A percentile compares a stretch with the other conserved stretches of the same genome.
These are phyloP conservation scores for Anacardium occidentale DNA, from an alignment of 345 rosid genomes.

Conservation along the genomic window DNA sequence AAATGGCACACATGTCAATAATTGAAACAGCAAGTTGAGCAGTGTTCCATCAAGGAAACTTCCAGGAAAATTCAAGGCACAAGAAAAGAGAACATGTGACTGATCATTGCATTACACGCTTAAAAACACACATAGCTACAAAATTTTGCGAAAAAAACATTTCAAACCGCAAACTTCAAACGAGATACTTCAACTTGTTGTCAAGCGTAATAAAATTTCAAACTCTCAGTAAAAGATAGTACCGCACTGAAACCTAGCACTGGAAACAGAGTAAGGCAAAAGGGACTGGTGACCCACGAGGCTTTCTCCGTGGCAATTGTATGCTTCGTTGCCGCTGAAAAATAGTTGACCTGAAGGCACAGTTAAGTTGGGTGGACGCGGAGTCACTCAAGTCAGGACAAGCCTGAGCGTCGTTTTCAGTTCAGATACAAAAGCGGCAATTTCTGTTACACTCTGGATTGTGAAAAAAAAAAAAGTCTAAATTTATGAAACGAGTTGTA, in stretches of 20 bases:
- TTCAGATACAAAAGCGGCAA: no score
- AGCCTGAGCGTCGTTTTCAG: no score
- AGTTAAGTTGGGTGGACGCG: background rate
- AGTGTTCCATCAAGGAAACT: constrained; percentile 5
- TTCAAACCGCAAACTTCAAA: background rate
- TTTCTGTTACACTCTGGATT: no score
- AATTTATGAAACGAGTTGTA: no score
- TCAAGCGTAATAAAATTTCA: background rate
- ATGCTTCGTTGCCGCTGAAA: constrained; percentile 13
- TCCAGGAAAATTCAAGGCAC: constrained; percentile 16
- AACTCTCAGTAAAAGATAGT: background rate
- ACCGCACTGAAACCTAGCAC: background rate
- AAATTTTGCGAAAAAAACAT: background rate
- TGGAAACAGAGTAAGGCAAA: background rate
- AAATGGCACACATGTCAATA: background rate
- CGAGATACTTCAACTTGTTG: background rate
- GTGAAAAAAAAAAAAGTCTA: no score
- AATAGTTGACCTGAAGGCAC: background rate
- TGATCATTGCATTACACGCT: no score
- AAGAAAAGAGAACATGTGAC: background rate
- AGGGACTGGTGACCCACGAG: constrained; percentile 5
- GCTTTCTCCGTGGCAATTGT: background rate
- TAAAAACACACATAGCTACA: background rate
- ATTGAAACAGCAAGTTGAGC: background rate
- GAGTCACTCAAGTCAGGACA: background rate